Percentiles rank a stretch among this genome's conserved stretches.
Conservation (phyloP, 345 rosid species). For the Pistacia vera region DNA sequence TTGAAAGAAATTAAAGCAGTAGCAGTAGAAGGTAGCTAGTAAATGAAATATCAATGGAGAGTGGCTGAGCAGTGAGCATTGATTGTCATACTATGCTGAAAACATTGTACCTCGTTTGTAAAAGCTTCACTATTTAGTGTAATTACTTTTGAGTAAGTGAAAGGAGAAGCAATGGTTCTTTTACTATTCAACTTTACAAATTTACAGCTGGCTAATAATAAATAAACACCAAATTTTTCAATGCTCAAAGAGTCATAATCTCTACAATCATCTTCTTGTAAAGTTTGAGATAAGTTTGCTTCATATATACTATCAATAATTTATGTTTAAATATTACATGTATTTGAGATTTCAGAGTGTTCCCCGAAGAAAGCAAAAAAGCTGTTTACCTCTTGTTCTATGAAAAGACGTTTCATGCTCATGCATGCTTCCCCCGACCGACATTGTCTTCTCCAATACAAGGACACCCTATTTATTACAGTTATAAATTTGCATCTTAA, state of each 20-base stretch:
- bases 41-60: not conserved
- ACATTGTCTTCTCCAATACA: not conserved
- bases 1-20: too few species aligned
- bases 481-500: too few species aligned
- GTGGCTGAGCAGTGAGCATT: not conserved
- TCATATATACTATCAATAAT: too few species aligned
- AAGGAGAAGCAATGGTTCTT: not conserved
- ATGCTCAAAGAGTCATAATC: not conserved
- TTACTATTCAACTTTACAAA: constrained; percentile 16
- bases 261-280: not conserved
- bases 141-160: constrained; percentile 1
- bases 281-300: not conserved
- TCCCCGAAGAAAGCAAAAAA: not conserved
- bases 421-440: not conserved
- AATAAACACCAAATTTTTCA: not conserved
- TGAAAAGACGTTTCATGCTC: not conserved
- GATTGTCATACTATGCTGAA: not conserved
- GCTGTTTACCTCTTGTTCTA: not conserved
- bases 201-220: constrained; percentile 15
- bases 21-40: not conserved
- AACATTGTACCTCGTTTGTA: not conserved
- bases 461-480: too few species aligned
- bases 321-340: not conserved
- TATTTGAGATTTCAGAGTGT: not conserved
- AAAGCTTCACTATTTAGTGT: not conserved